Evolutionary conservation across 78 protist species (phyloP).

Genomic region (Trichosphaerium sp.): DNA sequence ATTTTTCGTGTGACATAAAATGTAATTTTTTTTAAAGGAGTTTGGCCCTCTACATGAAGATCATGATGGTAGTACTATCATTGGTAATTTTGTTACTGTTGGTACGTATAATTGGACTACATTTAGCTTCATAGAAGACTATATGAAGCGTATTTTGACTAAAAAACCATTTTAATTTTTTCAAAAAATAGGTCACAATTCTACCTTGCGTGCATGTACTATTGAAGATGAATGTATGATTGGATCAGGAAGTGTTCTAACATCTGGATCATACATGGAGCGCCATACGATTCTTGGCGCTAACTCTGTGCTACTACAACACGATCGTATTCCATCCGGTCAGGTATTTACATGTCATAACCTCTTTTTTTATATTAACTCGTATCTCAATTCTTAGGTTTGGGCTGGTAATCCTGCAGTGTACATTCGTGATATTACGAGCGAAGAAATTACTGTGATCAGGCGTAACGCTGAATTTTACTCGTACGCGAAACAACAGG

Average conservation of each 20-base stretch:
- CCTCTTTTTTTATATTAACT: background rate
- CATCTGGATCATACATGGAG: slow-evolving; percentile 34
- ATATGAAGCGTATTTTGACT: no score
- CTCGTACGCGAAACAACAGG: no score
- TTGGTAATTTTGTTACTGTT: slow-evolving; percentile 32
- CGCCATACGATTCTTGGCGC: slow-evolving; percentile 36
- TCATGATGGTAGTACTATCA: slow-evolving; percentile 35
- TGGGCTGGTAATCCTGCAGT: slow-evolving; percentile 46
- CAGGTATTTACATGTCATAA: background rate
- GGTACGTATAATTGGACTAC: no score
- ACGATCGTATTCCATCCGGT: slow-evolving; percentile 33
- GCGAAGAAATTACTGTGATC: slow-evolving; percentile 8
- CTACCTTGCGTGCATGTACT: slow-evolving; percentile 48
- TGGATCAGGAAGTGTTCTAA: slow-evolving; percentile 43
- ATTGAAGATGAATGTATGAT: slow-evolving; percentile 41
- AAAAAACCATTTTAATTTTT: no score
- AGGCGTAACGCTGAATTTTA: no score
- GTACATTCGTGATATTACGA: slow-evolving; percentile 14
- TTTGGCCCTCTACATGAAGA: slow-evolving; percentile 22
- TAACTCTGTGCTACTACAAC: slow-evolving; percentile 23
- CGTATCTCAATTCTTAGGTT: no score
- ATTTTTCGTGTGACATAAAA: no score
- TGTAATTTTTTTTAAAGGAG: slow-evolving; percentile 29
- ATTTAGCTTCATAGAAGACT: no score
- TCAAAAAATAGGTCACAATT: slow-evolving; percentile 50